Conservation (phyloP, 768 basidiomycete genomes). For the Russula sp. region DNA sequence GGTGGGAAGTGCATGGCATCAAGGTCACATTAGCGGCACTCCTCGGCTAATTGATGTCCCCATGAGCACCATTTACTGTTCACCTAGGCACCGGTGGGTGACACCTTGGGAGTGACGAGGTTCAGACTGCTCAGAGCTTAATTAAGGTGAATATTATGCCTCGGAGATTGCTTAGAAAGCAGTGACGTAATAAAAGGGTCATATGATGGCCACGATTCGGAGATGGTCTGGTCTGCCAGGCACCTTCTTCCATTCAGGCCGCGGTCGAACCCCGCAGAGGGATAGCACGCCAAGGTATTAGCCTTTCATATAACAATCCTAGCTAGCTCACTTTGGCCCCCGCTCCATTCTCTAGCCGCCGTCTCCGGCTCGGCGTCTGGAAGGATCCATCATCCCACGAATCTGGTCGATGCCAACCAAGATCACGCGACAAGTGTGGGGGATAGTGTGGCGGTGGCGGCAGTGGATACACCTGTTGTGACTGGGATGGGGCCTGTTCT, state of each 20-base stretch:
- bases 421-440: conserved; percentile 9
- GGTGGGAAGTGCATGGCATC: conserved; percentile 13
- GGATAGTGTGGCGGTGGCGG: conserved; percentile 19
- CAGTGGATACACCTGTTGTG: conserved; percentile 21
- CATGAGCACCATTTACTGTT: background rate
- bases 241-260: no score
- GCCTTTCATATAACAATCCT: conserved; percentile 9
- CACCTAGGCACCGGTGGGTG: conserved; percentile 1
- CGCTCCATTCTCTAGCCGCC: conserved; percentile 20
- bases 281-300: background rate
- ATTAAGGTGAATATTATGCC: conserved; percentile 2
- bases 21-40: background rate
- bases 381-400: conserved; percentile 24
- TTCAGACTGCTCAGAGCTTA: background rate
- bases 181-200: conserved; percentile 16
- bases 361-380: conserved; percentile 22
- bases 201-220: conserved; percentile 15
- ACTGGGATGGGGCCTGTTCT: conserved; percentile 6
- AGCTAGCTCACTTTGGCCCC: conserved; percentile 18
- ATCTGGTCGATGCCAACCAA: conserved; percentile 14
- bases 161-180: conserved; percentile 3
- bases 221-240: conserved; percentile 11
- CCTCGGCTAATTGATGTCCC: conserved; percentile 5
- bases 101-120: background rate
- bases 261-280: background rate